These are phyloP conservation scores for Lentinula edodes DNA, from an alignment of 768 basidiomycete genomes.

Conservation along the genomic window DNA sequence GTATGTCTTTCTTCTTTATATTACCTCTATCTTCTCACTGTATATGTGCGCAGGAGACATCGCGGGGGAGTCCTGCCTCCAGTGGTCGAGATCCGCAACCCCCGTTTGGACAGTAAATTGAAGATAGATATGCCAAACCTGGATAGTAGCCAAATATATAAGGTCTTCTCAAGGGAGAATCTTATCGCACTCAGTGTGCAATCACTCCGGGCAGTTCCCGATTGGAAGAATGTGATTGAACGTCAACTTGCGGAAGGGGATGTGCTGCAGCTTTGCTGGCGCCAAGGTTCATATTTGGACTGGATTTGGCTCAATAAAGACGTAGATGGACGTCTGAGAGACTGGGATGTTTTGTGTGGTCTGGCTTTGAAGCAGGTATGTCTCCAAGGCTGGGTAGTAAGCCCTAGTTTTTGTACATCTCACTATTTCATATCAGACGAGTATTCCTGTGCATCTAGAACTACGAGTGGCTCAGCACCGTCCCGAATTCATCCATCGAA, in stretches of 20 bases:
- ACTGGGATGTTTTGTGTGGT: conserved; percentile 74
- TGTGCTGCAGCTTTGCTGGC: conserved; percentile 74
- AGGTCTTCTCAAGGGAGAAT: conserved; percentile 54
- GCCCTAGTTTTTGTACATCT: neutral
- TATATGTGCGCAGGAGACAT: conserved; percentile 44
- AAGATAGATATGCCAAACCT: conserved; percentile 61
- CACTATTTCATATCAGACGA: neutral
- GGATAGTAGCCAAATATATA: conserved; percentile 33
- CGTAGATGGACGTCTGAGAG: conserved; percentile 51
- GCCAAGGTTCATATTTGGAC: conserved; percentile 65
- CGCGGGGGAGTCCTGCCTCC: conserved; percentile 70
- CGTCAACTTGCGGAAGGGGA: conserved; percentile 49
- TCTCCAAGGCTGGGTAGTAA: neutral
- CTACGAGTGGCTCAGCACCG: conserved; percentile 71
- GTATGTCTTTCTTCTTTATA: conserved; percentile 26
- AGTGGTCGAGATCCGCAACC: conserved; percentile 65
- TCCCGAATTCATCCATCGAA: conserved; percentile 40
- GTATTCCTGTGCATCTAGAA: conserved; percentile 43
- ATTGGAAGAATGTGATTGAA: conserved; percentile 60
- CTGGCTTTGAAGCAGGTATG: conserved; percentile 67
- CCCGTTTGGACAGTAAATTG: conserved; percentile 60
- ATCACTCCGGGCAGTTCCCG: conserved; percentile 46
- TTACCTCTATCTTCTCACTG: neutral
- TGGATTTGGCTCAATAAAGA: conserved; percentile 82
- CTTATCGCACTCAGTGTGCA: conserved; percentile 59